Base-by-base conservation (phyloP, 306 rosid species). In the Malus sieversii region DNA sequence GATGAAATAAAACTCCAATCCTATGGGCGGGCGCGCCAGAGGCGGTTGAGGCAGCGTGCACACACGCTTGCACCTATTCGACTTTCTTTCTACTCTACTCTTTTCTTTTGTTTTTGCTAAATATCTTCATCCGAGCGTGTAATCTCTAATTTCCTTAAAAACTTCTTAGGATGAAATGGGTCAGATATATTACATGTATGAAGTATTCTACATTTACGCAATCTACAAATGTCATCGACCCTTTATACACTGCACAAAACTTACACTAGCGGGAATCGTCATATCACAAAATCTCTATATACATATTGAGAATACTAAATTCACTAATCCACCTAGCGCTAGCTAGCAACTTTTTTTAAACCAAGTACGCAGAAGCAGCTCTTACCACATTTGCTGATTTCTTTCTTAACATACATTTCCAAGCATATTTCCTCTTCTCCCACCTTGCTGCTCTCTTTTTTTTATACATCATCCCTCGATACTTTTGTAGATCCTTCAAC, bases 401-500 rank as follows among this genome's bases (percentile, higher is more conserved):
- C 29, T 61, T 61, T 61, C 38, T 14, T 14, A 13, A 6, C 35
- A 16, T 64, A 32, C 55, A 76, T 78, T 71, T 88, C 88, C 82
- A 80, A 25, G 79, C 67, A 58, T 19, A 76, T 77, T 69, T 85
- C 83, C 66, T 92, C 67, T 60, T 92, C 85, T 70, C 78, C 88
- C 86, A 88, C 79, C 82, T 84, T 59, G 75, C 46, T 60, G 72
- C 75, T 20, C 63, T 71, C 55, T 44, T 60, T 83, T 76, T 95
- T 66, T 78, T 22, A 14, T n/a, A 13, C 81, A 61, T 92, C 87
- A 82, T 45, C 72, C n/a, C 73, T 33, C 87, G 86, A 74, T 60
- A 83, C 72, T 29, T 77, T 71, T 75, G 33, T 57, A 82, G 86
- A 30, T 70, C 76, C 75, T 81, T 89, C 90, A 87, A 74, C 95